A percentile compares a stretch with the other conserved stretches of the same genome.
phyloP scores from a whole-genome alignment of 73 alveolate species.

The Paramecium octaurelia region DNA sequence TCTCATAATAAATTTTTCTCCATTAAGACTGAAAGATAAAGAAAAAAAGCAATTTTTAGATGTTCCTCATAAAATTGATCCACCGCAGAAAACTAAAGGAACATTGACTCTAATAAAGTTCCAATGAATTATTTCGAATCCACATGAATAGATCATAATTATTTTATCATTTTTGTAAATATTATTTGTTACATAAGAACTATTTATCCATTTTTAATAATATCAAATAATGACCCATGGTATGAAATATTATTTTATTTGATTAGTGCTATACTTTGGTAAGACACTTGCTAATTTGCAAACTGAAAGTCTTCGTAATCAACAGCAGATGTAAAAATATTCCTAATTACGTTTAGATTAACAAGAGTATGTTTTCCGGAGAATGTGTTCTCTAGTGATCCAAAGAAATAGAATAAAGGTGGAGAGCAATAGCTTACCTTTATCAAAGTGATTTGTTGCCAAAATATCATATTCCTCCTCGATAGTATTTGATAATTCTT shows the following conservation, averaged over 20 bases:
- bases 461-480: not conserved
- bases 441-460: not conserved
- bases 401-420: not conserved
- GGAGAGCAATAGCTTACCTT: not conserved
- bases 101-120: not conserved
- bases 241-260: not conserved
- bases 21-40: too few species aligned
- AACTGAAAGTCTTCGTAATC: not conserved
- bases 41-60: too few species aligned
- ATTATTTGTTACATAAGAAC: not conserved
- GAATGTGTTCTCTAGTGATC: not conserved
- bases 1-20: too few species aligned
- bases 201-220: not conserved
- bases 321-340: not conserved
- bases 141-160: not conserved
- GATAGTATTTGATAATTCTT: conserved; percentile 2
- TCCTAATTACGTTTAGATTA: not conserved
- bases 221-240: not conserved
- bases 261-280: not conserved
- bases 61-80: not conserved
- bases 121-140: not conserved
- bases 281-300: not conserved
- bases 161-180: not conserved
- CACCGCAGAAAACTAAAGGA: too few species aligned
- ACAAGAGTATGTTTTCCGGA: conserved; percentile 7